A percentile compares a stretch with the other conserved stretches of the same genome.
Conservation (phyloP, 1,284 basidiomycete species). For the Papiliotrema laurentii region DNA sequence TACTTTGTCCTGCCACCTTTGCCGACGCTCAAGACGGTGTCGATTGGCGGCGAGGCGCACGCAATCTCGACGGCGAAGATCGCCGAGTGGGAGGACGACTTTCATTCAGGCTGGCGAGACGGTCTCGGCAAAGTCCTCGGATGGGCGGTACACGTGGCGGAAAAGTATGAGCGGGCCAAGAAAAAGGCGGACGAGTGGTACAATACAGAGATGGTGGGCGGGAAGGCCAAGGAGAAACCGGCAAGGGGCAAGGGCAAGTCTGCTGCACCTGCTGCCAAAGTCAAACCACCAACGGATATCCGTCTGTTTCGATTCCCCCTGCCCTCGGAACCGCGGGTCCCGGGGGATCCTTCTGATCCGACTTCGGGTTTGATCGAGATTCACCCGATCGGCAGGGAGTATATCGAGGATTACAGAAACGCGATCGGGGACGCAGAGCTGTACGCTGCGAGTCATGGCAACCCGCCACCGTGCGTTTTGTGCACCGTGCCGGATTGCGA, state of each 20-base stretch:
- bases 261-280: slow-evolving; percentile 15
- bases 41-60: slow-evolving; percentile 45
- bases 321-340: slow-evolving; percentile 19
- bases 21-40: slow-evolving; percentile 40
- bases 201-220: slow-evolving; percentile 16
- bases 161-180: slow-evolving; percentile 43
- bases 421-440: slow-evolving; percentile 32
- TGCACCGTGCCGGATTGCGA: slow-evolving; percentile 47
- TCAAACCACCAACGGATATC: slow-evolving; percentile 38
- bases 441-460: slow-evolving; percentile 25
- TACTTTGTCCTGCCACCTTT: slow-evolving; percentile 46
- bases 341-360: slow-evolving; percentile 23
- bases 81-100: slow-evolving; percentile 41
- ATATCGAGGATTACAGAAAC: slow-evolving; percentile 29
- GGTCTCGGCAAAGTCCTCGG: slow-evolving; percentile 38
- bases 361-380: slow-evolving; percentile 37
- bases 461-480: slow-evolving; percentile 32
- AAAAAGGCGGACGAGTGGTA: slow-evolving; percentile 43
- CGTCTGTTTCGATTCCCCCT: slow-evolving; percentile 41
- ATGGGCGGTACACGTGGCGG: slow-evolving; percentile 44
- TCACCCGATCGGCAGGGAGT: slow-evolving; percentile 16
- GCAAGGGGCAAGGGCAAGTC: slow-evolving; percentile 29
- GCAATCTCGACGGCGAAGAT: slow-evolving; percentile 22
- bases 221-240: neutral
- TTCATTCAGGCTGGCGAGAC: slow-evolving; percentile 45